A percentile compares a stretch with the other conserved stretches of the same genome.
Evolutionary conservation across 345 rosid species (phyloP).

Genomic region (Jatropha curcas): DNA sequence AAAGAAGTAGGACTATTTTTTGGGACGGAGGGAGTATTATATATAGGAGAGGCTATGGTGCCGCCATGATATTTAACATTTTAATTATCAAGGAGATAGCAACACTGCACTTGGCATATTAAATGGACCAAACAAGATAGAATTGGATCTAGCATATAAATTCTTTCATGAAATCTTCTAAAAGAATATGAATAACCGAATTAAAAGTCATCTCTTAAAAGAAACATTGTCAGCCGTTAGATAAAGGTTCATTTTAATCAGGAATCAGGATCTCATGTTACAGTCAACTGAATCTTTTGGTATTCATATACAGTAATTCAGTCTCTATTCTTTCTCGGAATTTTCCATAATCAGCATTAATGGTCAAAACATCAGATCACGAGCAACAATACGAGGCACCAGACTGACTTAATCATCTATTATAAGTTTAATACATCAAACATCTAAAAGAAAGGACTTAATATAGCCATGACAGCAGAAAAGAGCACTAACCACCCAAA

Average conservation of each 20-base stretch:
- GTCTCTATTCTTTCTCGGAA: not conserved
- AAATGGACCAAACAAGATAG: not conserved
- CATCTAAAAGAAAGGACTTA: constrained; percentile 5
- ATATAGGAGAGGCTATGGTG: constrained; percentile 2
- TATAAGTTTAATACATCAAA: not conserved
- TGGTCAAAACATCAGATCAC: not conserved
- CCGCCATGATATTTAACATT: not conserved
- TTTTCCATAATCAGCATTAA: not conserved
- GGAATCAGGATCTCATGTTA: not conserved
- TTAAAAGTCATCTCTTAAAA: not conserved
- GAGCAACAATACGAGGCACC: not conserved
- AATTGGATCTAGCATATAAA: not conserved
- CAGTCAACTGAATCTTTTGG: not conserved
- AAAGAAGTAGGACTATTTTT: no score
- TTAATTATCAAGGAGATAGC: no score
- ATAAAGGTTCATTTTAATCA: not conserved
- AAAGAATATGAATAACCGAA: not conserved
- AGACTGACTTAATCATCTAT: not conserved
- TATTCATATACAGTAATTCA: not conserved
- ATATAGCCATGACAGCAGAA: constrained; percentile 11
- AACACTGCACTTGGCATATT: not conserved
- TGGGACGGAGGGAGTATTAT: no score
- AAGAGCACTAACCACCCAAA: constrained; percentile 82
- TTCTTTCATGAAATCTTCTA: not conserved
- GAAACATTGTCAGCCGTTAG: not conserved